Conservation (phyloP, 2,329 filamentous ascomycete genomes). For the Epichloe bromicola region DNA sequence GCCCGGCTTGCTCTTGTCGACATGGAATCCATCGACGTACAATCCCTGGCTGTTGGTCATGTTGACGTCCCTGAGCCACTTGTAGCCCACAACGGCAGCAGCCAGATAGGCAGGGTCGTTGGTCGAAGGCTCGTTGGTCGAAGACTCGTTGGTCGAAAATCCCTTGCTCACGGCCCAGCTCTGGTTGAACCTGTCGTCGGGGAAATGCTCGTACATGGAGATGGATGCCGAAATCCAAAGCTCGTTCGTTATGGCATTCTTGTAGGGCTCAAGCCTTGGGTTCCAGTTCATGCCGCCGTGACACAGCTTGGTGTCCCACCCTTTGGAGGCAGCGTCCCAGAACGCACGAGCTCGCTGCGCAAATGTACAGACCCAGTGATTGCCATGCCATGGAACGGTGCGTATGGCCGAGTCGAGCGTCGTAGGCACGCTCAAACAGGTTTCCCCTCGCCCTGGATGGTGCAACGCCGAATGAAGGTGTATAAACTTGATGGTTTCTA, state of each 20-base stretch:
- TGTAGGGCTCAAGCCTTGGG: conserved; percentile 67
- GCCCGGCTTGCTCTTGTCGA: conserved; percentile 46
- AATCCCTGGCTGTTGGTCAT: conserved; percentile 69
- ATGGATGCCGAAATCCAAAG: conserved; percentile 76
- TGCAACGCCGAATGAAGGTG: conserved; percentile 52
- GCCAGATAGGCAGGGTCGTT: conserved; percentile 53
- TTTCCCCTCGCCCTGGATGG: conserved; percentile 27
- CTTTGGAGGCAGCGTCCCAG: conserved; percentile 64
- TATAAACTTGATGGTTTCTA: conserved; percentile 70
- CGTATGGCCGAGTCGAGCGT: conserved; percentile 9
- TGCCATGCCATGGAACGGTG: conserved; percentile 56
- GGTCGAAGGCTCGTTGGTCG: conserved; percentile 13
- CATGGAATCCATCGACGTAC: conserved; percentile 81
- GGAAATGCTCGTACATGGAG: conserved; percentile 81
- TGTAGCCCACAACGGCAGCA: conserved; percentile 65
- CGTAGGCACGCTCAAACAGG: conserved; percentile 5
- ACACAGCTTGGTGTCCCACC: conserved; percentile 75
- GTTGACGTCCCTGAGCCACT: conserved; percentile 65
- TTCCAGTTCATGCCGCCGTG: conserved; percentile 88
- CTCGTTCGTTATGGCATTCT: conserved; percentile 93
- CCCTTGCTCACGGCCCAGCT: conserved; percentile 38
- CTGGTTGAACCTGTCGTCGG: conserved; percentile 61
- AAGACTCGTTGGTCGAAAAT: conserved; percentile 33
- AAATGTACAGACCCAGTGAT: conserved; percentile 61
- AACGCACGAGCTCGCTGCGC: conserved; percentile 75